These are phyloP conservation scores for Boletus sp. DNA, from an alignment of 768 basidiomycete species.

Conservation along the genomic window DNA sequence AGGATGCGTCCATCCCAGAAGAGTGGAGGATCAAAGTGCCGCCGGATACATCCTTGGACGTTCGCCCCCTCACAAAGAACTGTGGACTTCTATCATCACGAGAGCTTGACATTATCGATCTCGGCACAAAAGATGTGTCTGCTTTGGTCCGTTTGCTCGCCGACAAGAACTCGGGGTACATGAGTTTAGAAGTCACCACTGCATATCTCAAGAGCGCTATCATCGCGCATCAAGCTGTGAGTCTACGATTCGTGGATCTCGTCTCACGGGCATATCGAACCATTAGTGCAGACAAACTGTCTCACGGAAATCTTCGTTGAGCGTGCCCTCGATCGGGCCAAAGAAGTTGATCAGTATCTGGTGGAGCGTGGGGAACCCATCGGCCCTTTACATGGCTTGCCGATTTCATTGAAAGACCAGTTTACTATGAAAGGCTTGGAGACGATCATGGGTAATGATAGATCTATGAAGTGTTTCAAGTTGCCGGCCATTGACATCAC, in stretches of 20 bases:
- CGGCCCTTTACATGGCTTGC: conserved; percentile 52
- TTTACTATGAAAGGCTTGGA: conserved; percentile 62
- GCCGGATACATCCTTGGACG: conserved; percentile 15
- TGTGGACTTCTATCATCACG: conserved; percentile 24
- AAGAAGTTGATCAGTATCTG: conserved; percentile 24
- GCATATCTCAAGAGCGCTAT: conserved; percentile 31
- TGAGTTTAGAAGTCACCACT: conserved; percentile 27
- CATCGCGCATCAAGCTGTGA: conserved; percentile 26
- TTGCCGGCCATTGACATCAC: conserved; percentile 10
- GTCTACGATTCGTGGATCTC: neutral
- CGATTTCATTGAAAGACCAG: conserved; percentile 44
- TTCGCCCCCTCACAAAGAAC: conserved; percentile 19
- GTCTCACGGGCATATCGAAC: neutral
- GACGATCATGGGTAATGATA: conserved; percentile 48
- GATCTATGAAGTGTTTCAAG: conserved; percentile 6
- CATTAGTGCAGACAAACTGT: conserved; percentile 24
- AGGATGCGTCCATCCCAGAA: conserved; percentile 25
- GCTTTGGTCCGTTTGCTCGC: conserved; percentile 22
- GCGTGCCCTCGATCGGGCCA: conserved; percentile 25
- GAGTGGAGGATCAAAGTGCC: conserved; percentile 23
- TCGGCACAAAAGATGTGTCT: conserved; percentile 26
- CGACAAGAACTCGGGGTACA: conserved; percentile 20
- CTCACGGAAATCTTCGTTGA: conserved; percentile 29
- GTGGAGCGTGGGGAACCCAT: conserved; percentile 19
- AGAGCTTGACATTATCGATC: conserved; percentile 22